Base-by-base conservation (phyloP, 805 yeast genomes). In the Jamesozyma hellenica region DNA sequence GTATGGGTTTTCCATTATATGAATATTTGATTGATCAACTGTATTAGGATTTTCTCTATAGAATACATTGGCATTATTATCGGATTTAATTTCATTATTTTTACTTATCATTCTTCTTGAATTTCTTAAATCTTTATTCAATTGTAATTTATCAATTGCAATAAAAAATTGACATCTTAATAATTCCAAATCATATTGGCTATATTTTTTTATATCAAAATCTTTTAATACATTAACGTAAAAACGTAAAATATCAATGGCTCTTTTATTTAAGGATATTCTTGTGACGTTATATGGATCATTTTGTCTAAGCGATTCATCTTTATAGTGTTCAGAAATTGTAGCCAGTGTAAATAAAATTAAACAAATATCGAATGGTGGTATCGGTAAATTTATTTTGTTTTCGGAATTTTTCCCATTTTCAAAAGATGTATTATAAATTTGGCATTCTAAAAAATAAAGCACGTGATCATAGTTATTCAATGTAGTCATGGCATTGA, bases 281-380 rank as follows among this genome's bases (percentile, higher is more conserved):
- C 59, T 54, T 0, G 62, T 52, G 23, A 42, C 28, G 39, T 45
- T 46, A 30, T 53, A 45, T 23, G 57, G 45, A 50, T 62, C 64
- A 27, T 47, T 55, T 9, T 41, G 32, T 14, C 59, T 43, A 3
- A 51, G 16, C 4, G 53, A 42, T 1, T 51, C 50, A n/a, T 45
- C 54, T 23, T 54, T 53, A 32, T 53, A 54, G 30, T 56, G 52
- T 1, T 51, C 51, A 0, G 66, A 58, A 1, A 64, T 43, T 0
- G 70, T 62, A 0, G 60, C 59, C 19, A 68, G 42, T 1, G 72
- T 64, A 33, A 69, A 52, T 9, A 69, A 36, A 1, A 61, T 54
- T 21, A 59, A 47, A 9, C 66, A 33, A 3, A 63, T 53, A 21
- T 60, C 58, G 17, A 56, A 48, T 1, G 64, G 60, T 0, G 72